Percentiles rank a stretch among this genome's conserved stretches.
Conservation (phyloP, 2,329 filamentous ascomycete species). For the Niveomyces coronatus region DNA sequence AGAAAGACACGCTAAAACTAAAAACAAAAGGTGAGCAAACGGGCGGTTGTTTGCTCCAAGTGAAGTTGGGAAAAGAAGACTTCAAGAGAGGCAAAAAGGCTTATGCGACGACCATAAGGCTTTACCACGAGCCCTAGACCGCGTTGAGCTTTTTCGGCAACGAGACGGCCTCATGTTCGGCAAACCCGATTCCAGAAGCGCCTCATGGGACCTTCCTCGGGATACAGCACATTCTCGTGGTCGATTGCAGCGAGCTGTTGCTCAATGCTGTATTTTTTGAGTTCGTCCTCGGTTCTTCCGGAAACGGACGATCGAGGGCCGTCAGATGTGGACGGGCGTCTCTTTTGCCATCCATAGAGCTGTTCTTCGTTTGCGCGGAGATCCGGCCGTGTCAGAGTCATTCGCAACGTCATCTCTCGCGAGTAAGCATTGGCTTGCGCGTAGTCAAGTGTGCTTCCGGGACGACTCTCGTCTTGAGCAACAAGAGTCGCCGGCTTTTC, state of each 20-base stretch:
- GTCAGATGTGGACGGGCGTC: constrained; percentile 21
- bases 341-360: constrained; percentile 57
- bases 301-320: constrained; percentile 21
- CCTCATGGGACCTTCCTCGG: constrained; percentile 47
- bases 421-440: constrained; percentile 45
- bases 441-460: constrained; percentile 29
- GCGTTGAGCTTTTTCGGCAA: no score
- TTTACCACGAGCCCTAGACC: no score
- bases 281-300: constrained; percentile 24
- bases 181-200: constrained; percentile 54
- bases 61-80: no score
- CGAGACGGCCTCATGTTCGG: constrained; percentile 31
- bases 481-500: constrained; percentile 27
- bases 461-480: constrained; percentile 15
- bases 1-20: no score
- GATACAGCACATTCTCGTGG: constrained; percentile 27
- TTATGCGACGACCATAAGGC: no score
- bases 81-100: no score
- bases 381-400: constrained; percentile 89
- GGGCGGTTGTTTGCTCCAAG: no score
- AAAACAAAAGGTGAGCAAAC: no score
- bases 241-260: constrained; percentile 43
- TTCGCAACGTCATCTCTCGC: constrained; percentile 87
- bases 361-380: constrained; percentile 65
- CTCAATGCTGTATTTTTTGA: constrained; percentile 47